Conservation (phyloP, 2,329 filamentous ascomycete species). For the Ceratocystis eucalypticola region DNA sequence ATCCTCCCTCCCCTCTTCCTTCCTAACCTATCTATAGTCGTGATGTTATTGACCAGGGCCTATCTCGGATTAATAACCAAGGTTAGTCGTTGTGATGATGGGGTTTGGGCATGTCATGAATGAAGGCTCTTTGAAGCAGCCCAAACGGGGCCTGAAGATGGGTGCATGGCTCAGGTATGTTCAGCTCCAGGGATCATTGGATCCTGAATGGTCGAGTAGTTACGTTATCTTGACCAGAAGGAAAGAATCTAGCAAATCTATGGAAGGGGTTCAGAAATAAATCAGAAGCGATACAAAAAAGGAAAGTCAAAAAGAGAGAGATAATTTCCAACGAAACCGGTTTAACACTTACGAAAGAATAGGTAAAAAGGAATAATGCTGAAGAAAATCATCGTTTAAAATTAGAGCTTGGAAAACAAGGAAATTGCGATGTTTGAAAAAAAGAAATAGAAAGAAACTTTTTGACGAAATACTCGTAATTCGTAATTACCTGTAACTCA, state of each 20-base stretch:
- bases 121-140: not conserved
- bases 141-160: not conserved
- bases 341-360: not conserved
- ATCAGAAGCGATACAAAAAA: not conserved
- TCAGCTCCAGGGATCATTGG: constrained; percentile 2
- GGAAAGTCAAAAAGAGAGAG: not conserved
- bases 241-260: not conserved
- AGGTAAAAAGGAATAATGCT: too few relatives aligned
- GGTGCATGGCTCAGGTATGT: not conserved
- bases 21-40: not conserved
- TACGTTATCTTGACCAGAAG: not conserved
- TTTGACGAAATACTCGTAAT: not conserved
- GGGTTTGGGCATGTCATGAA: not conserved
- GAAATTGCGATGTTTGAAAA: not conserved
- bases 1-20: not conserved
- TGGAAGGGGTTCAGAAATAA: not conserved
- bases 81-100: not conserved
- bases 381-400: not conserved
- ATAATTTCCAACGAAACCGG: not conserved
- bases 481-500: not conserved
- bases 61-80: constrained; percentile 5
- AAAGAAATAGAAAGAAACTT: not conserved
- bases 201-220: constrained; percentile 2
- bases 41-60: not conserved
- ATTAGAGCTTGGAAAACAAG: not conserved